phyloP scores from a whole-genome alignment of 257 asterid species.

The Fraxinus americana region DNA sequence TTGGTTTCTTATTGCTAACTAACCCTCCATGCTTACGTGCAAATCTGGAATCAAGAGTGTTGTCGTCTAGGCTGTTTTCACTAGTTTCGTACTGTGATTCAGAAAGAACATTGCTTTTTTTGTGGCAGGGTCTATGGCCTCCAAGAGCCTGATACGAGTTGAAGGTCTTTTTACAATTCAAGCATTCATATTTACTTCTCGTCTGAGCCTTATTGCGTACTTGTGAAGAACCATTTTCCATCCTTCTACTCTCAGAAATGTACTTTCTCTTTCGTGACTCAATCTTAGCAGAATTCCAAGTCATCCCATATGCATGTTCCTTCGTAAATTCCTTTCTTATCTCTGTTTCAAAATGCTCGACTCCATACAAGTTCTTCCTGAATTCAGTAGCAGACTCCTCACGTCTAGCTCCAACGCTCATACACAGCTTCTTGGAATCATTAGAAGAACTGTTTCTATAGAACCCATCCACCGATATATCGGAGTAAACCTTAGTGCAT shows the following conservation, averaged over 20 bases:
- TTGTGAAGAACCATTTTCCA: constrained; percentile 36
- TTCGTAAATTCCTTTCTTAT: constrained; percentile 1
- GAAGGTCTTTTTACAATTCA: constrained; percentile 80
- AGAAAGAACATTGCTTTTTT: constrained; percentile 34
- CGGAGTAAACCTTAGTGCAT: constrained; percentile 50
- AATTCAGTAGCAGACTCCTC: constrained; percentile 38
- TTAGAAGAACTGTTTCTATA: constrained; percentile 17
- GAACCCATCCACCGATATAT: constrained; percentile 38
- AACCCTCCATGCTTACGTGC: constrained; percentile 39
- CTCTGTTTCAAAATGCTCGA: constrained; percentile 31
- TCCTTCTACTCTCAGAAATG: constrained; percentile 35
- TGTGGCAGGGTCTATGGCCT: constrained; percentile 95
- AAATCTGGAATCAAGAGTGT: constrained; percentile 31
- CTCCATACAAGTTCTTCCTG: constrained; percentile 31
- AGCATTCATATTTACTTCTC: constrained; percentile 76
- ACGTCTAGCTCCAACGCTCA: constrained; percentile 25
- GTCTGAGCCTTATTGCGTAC: constrained; percentile 33
- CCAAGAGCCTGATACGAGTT: constrained; percentile 92
- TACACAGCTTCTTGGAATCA: constrained; percentile 20
- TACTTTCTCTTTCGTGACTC: constrained; percentile 48
- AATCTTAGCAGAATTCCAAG: constrained; percentile 25
- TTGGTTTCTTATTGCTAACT: constrained; percentile 22
- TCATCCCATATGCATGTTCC: constrained; percentile 30
- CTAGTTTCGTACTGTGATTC: constrained; percentile 60
- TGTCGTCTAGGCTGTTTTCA: constrained; percentile 60